phyloP scores from a whole-genome alignment of 805 yeast species.

The Candida sphagnicola region DNA sequence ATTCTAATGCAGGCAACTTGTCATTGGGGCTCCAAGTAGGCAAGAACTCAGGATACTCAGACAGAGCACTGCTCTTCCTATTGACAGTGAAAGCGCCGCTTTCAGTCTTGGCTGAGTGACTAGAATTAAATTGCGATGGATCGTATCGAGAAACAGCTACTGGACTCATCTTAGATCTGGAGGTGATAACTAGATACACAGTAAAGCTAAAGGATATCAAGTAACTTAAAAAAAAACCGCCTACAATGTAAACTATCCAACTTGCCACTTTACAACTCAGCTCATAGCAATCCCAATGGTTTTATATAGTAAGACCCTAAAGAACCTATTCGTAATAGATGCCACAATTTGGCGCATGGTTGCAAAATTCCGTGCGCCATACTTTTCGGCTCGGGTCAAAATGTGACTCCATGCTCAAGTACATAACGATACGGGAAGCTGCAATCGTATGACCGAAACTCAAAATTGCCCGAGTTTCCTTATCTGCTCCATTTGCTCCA shows the following conservation, averaged over 20 bases:
- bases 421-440: too few species aligned
- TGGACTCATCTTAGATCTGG: slow-evolving; percentile 8
- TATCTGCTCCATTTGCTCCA: too few species aligned
- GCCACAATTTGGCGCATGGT: not conserved
- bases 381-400: slow-evolving; percentile 1
- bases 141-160: slow-evolving; percentile 16
- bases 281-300: too few species aligned
- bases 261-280: too few species aligned
- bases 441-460: too few species aligned
- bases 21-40: slow-evolving; percentile 34
- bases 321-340: too few species aligned
- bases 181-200: not conserved
- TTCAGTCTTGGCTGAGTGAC: slow-evolving; percentile 14
- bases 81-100: slow-evolving; percentile 26
- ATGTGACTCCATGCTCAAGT: too few species aligned
- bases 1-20: slow-evolving; percentile 24
- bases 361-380: not conserved
- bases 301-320: not conserved
- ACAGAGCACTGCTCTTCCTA: slow-evolving; percentile 16
- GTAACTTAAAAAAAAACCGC: too few species aligned
- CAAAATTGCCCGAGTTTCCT: too few species aligned
- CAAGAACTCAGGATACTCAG: slow-evolving; percentile 24
- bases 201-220: too few species aligned
- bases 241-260: too few species aligned
- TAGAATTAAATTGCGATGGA: slow-evolving; percentile 20